Percentiles rank a stretch among this genome's conserved stretches.
Evolutionary conservation across 139 green algal species (phyloP).

Genomic region (Gonium pectorale): DNA sequence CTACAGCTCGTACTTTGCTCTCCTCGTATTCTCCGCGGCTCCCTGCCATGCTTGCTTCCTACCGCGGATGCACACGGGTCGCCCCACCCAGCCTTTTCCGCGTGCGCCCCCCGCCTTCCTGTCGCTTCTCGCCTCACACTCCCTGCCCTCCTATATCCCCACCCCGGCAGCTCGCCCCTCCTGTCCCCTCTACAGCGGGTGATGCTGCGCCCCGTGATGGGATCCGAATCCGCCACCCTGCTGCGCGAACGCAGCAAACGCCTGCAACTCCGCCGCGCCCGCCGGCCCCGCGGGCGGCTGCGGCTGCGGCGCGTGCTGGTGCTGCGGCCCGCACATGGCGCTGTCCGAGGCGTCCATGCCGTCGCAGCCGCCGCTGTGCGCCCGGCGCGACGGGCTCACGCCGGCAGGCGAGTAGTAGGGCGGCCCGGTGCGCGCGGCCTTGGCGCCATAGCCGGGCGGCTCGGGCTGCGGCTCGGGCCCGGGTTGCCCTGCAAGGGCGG

Average conservation of each 20-base stretch:
- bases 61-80: too few species aligned
- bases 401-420: not conserved
- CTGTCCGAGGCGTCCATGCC: constrained; percentile 20
- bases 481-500: not conserved
- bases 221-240: too few species aligned
- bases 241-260: not conserved
- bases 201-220: too few species aligned
- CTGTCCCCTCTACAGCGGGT: too few species aligned
- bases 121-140: too few species aligned
- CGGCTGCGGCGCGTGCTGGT: not conserved
- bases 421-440: not conserved
- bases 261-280: not conserved
- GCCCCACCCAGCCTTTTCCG: too few species aligned
- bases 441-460: constrained; percentile 4
- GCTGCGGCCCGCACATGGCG: not conserved
- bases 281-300: constrained; percentile 1
- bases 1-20: too few species aligned
- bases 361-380: constrained; percentile 30
- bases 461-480: constrained; percentile 7
- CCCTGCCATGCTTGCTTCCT: too few species aligned
- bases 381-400: constrained; percentile 21
- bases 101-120: too few species aligned
- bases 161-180: too few species aligned
- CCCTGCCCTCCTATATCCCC: too few species aligned
- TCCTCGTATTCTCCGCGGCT: too few species aligned